Evolutionary conservation across 805 yeast species (phyloP), one percentile per base, ranked within the genome.

Genomic region (Lipomyces mesembrius): DNA sequence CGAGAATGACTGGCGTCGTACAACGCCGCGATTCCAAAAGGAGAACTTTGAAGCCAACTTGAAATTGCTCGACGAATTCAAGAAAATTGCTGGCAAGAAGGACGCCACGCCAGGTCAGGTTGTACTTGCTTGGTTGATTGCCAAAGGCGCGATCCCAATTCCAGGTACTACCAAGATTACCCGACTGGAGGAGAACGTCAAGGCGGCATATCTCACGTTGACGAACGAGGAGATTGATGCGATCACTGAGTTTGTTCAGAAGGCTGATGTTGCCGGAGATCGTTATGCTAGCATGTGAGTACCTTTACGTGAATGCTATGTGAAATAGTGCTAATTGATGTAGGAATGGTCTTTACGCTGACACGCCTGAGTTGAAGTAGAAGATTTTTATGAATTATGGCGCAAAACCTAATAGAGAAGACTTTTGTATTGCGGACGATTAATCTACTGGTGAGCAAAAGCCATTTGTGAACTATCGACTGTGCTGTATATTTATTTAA

Each of bases 111-210:
- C 87, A 8, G 86, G 92, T 14, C 96, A 92, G 77, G 71, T 89
- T 49, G 87, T 92, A 2, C 76, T 92, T 32, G 87, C 91, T 81
- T 91, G 91, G 87, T 78, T 87, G 64, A 78, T 83, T 62, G 82
- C 84, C 62, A 80, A 75, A 72, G 75, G 79, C 8, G 63, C 91
- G 57, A 74, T 92, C 57, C 96, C 97, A 39, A 89, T 92, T 76
- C 97, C 97, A 29, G 88, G 92, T 61, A 88, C 91, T 2, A 83
- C 92, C 3, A 84, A 87, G 49, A 76, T 79, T 2, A 80, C 76
- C 49, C 87, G 90, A 76, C 85, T 88, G n/a, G 80, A 81, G 57
- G 89, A 85, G 74, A 92, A 91, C 77, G 79, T 84, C 69, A 77
- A 46, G 7, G 59, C 64, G 2, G 60, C 46, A 12, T 6, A 27